phyloP scores from a whole-genome alignment of 305 asterid species.

The Rubia balearica region DNA sequence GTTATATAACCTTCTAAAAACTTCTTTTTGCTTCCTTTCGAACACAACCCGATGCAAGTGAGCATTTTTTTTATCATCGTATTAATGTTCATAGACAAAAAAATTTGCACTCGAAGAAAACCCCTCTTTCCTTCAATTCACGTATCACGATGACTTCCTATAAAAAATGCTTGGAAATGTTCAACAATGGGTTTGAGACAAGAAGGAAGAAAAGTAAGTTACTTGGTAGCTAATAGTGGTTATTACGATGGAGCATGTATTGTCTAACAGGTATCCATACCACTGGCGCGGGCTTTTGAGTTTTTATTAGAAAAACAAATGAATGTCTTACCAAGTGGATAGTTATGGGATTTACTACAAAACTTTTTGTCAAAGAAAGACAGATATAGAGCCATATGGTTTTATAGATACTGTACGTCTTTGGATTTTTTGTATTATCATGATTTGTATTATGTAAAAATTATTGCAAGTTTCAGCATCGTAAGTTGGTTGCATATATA shows the following conservation, averaged over 20 bases:
- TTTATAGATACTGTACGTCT: no score
- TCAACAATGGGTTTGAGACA: slow-evolving; percentile 18
- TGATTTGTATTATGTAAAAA: no score
- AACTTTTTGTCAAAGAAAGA: slow-evolving; percentile 29
- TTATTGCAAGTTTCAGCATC: slow-evolving; percentile 15
- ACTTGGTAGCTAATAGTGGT: background rate
- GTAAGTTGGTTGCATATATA: slow-evolving; percentile 61
- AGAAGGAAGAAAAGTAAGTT: slow-evolving; percentile 29
- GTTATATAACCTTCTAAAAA: no score
- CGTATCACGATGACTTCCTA: slow-evolving; percentile 26
- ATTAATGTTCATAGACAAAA: no score
- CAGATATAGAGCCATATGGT: background rate
- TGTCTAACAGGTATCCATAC: slow-evolving; percentile 42
- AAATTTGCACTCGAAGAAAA: no score
- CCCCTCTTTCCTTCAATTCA: slow-evolving; percentile 25
- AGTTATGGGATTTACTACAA: no score
- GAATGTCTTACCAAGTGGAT: no score
- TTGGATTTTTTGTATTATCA: no score
- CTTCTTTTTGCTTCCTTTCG: no score
- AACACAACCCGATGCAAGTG: no score
- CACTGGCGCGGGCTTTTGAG: slow-evolving; percentile 43
- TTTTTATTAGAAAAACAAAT: no score
- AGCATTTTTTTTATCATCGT: no score
- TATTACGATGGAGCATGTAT: slow-evolving; percentile 43
- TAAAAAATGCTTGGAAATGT: background rate